phyloP scores from a whole-genome alignment of 2,329 filamentous ascomycete species.

The Hypoxylon sp. region DNA sequence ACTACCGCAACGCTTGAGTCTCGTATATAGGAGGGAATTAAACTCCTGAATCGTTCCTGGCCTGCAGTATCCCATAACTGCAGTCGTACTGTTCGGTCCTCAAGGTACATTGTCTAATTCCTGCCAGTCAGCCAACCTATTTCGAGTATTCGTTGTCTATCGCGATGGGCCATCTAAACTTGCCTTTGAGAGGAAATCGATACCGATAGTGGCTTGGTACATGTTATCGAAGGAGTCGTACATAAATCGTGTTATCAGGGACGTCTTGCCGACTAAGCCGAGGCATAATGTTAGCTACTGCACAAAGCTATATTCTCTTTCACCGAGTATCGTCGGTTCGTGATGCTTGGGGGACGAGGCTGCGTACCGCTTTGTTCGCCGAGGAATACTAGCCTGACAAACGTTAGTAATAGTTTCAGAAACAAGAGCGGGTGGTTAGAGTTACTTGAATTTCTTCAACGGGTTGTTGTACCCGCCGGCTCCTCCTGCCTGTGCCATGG shows the following conservation, averaged over 20 bases:
- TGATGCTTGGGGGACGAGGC: constrained; percentile 2
- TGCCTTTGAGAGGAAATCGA: constrained; percentile 99
- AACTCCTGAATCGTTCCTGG: constrained; percentile 94
- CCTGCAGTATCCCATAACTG: constrained; percentile 99
- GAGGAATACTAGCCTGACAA: constrained; percentile 89
- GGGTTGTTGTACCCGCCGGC: constrained; percentile 95
- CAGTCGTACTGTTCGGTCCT: constrained; percentile 96
- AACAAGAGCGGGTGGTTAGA: constrained; percentile 42
- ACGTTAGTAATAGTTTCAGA: constrained; percentile 29
- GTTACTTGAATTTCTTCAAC: constrained; percentile 99
- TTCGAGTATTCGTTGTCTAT: not conserved
- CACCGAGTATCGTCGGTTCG: not conserved
- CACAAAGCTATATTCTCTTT: constrained; percentile 6
- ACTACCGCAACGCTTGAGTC: constrained; percentile 98
- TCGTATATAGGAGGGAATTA: constrained; percentile 98
- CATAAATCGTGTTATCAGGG: constrained; percentile 99
- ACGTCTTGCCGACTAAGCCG: constrained; percentile 91
- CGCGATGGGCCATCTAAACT: constrained; percentile 43
- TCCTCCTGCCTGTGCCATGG: constrained; percentile 81
- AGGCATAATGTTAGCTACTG: constrained; percentile 25
- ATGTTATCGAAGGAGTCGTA: constrained; percentile 99
- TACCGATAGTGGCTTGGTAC: constrained; percentile 99
- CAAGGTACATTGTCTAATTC: constrained; percentile 94
- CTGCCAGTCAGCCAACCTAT: constrained; percentile 27
- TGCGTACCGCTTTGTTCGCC: constrained; percentile 96